Conservation (phyloP, 768 basidiomycete genomes). For the Russula earlei region DNA sequence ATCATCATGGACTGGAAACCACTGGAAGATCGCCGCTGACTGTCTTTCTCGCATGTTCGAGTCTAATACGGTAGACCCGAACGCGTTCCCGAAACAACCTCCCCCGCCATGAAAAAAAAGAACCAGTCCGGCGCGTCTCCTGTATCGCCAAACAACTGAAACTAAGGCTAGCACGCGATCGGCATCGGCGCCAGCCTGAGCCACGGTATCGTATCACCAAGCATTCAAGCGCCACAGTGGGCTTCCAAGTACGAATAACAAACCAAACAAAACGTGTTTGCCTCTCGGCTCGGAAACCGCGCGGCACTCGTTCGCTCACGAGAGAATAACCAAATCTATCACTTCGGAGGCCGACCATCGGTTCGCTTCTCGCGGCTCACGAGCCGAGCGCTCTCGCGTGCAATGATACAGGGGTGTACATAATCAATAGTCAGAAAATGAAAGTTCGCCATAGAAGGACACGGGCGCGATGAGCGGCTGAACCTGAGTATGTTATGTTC, state of each 20-base stretch:
- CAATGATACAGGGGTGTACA: background rate
- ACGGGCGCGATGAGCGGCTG: background rate
- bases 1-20: background rate
- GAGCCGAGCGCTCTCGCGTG: background rate
- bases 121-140: too few species aligned
- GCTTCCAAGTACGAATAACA: slow-evolving; percentile 2
- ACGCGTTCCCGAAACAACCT: too few species aligned
- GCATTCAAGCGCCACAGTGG: background rate
- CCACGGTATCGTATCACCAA: background rate
- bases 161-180: background rate
- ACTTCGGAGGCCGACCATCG: slow-evolving; percentile 2
- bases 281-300: background rate
- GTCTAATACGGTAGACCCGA: too few species aligned
- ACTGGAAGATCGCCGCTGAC: background rate
- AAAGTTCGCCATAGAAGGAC: background rate
- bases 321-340: background rate
- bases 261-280: slow-evolving; percentile 1
- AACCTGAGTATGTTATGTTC: background rate
- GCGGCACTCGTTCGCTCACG: background rate
- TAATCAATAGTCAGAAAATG: background rate
- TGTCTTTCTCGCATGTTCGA: too few species aligned
- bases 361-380: background rate
- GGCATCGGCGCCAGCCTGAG: background rate
- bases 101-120: too few species aligned
- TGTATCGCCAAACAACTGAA: background rate